Evolutionary conservation across 441 rosid species (phyloP).

Genomic region (Gossypium trilobum): DNA sequence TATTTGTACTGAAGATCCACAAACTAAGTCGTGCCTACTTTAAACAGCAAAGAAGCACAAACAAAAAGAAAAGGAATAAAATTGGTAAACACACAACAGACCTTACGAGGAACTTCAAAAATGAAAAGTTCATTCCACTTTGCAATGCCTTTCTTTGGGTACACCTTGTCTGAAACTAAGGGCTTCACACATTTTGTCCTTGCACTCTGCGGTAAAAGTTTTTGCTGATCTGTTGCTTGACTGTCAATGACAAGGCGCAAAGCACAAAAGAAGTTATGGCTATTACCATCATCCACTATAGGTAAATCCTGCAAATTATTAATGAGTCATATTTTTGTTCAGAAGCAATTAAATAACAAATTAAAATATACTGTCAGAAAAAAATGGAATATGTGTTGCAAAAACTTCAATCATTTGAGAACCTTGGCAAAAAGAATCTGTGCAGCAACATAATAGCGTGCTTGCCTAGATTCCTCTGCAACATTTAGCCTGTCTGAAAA

Average conservation of each 20-base stretch:
- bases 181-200: constrained; percentile 97
- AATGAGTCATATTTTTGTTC: constrained; percentile 10
- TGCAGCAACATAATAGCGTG: constrained; percentile 63
- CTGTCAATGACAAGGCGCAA: constrained; percentile 75
- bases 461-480: constrained; percentile 70
- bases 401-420: constrained; percentile 11
- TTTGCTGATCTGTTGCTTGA: constrained; percentile 81
- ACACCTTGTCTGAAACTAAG: constrained; percentile 28
- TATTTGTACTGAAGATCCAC: neutral
- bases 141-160: constrained; percentile 43
- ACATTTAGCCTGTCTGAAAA: constrained; percentile 78
- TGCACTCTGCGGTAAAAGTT: constrained; percentile 93
- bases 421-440: constrained; percentile 97
- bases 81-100: constrained; percentile 14
- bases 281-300: constrained; percentile 77
- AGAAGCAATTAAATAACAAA: constrained; percentile 8
- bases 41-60: neutral
- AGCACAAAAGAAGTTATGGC: constrained; percentile 86
- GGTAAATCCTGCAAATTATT: constrained; percentile 63
- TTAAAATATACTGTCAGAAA: neutral
- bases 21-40: neutral
- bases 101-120: constrained; percentile 93
- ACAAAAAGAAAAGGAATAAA: neutral
- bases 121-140: constrained; percentile 96
- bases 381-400: neutral